phyloP scores from a whole-genome alignment of 768 basidiomycete species.

The Pleurotus pulmonarius region DNA sequence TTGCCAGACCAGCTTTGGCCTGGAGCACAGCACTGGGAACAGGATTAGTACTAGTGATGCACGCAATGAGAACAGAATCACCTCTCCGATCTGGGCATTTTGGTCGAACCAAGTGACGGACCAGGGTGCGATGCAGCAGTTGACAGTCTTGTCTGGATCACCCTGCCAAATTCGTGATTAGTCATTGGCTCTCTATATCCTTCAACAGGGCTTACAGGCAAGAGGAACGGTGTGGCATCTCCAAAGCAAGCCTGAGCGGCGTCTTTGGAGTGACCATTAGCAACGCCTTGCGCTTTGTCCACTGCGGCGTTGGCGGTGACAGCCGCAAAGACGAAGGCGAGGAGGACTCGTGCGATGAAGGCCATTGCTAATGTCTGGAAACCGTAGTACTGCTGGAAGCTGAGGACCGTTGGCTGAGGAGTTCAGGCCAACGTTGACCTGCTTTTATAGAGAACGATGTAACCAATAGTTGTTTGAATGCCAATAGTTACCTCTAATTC shows the following conservation, averaged over 20 bases:
- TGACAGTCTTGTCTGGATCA: neutral
- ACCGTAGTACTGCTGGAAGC: neutral
- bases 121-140: constrained; percentile 1
- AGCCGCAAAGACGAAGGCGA: neutral
- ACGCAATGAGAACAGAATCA: neutral
- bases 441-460: no score
- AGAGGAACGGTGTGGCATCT: constrained; percentile 1
- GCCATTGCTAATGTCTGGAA: neutral
- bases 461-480: no score
- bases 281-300: neutral
- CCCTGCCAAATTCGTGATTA: neutral
- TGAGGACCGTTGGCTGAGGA: neutral
- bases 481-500: no score
- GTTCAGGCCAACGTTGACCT: neutral
- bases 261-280: neutral
- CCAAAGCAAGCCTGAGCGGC: constrained; percentile 3
- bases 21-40: neutral
- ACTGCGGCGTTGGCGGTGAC: neutral
- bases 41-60: neutral
- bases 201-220: neutral
- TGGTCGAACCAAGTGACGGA: constrained; percentile 4
- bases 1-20: constrained; percentile 4
- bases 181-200: neutral
- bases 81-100: neutral
- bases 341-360: constrained; percentile 1